Base-by-base conservation (phyloP, 2,329 filamentous ascomycete genomes). In the Colletotrichum acutatum region DNA sequence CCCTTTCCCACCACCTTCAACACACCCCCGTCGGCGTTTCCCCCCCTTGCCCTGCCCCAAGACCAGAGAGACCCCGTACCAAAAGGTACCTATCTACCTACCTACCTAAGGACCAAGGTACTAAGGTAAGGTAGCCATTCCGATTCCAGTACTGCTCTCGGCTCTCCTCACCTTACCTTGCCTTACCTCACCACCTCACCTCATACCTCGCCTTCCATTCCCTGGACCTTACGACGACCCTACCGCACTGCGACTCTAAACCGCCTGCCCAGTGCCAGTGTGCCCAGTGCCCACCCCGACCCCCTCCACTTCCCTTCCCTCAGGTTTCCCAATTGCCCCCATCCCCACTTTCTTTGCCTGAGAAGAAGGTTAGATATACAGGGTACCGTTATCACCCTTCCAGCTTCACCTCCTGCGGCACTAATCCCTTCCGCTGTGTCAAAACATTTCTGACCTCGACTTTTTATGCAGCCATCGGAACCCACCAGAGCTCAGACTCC, bases 401-500 rank as follows among this genome's bases (percentile, higher is more conserved):
- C 75, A 77, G 76, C 76, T 76, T 77, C 77, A 78, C 76, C 78
- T 77, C 78, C 79, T 82, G 80, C 81, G 81, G 81, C 80, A 82
- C 79, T 78, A 80, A 79, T 80, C 79, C 76, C 75, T 80, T 79
- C 78, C 78, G 78, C 76, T 79, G 81, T 81, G 79, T 79, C 79
- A 80, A 82, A 80, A 80, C 78, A 78, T 82, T 83, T 82, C 80
- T 83, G 78, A 83, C 79, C 78, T 72, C 60, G 70, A 72, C 59
- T 69, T 58, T 80, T 81, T 77, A 81, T 80, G 79, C 80, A 80
- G 79, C 78, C 78, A 74, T 74, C 75, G 49, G 71, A 74, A 76
- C 72, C 76, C 78, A 76, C 75, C 76, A 77, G 76, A 73, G 67
- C 70, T 73, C 71, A 70, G 74, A 76, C 52, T 66, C 54, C 70